Conservation (phyloP, 768 basidiomycete genomes). For the Galerina marginata region DNA sequence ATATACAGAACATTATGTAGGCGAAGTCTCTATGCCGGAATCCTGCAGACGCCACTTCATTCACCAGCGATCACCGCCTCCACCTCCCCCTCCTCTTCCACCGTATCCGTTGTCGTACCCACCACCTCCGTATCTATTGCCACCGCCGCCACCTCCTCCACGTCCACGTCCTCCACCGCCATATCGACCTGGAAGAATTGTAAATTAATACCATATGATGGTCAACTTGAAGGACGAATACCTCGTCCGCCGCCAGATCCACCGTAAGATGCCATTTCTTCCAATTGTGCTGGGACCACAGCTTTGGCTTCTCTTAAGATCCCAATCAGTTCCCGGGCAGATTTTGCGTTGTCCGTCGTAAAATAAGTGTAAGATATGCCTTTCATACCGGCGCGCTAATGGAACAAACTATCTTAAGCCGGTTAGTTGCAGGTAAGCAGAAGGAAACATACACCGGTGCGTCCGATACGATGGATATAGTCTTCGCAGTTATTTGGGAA, state of each 20-base stretch:
- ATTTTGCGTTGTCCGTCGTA: constrained; percentile 94
- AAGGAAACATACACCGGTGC: constrained; percentile 76
- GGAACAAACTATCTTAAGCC: constrained; percentile 21
- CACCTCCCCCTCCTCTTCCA: constrained; percentile 50
- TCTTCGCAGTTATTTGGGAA: constrained; percentile 99
- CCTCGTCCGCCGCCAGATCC: constrained; percentile 81
- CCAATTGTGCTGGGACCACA: constrained; percentile 83
- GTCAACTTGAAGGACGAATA: constrained; percentile 36
- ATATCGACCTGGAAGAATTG: constrained; percentile 58
- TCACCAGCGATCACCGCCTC: constrained; percentile 46
- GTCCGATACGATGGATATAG: constrained; percentile 98
- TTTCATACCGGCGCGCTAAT: constrained; percentile 87
- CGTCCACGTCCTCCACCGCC: constrained; percentile 45
- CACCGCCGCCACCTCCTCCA: constrained; percentile 43
- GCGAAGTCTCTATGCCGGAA: constrained; percentile 9
- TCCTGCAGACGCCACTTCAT: background rate
- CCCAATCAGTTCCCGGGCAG: constrained; percentile 86
- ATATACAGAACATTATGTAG: constrained; percentile 13
- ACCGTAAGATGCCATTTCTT: constrained; percentile 91
- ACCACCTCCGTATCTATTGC: constrained; percentile 50
- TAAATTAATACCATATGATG: constrained; percentile 6
- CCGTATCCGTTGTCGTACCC: constrained; percentile 45
- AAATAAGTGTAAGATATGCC: constrained; percentile 96
- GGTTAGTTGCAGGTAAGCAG: background rate
- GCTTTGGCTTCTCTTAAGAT: constrained; percentile 91